Evolutionary conservation across 2,329 filamentous ascomycete genomes (phyloP).

Genomic region (Ambrosiella beaveri): DNA sequence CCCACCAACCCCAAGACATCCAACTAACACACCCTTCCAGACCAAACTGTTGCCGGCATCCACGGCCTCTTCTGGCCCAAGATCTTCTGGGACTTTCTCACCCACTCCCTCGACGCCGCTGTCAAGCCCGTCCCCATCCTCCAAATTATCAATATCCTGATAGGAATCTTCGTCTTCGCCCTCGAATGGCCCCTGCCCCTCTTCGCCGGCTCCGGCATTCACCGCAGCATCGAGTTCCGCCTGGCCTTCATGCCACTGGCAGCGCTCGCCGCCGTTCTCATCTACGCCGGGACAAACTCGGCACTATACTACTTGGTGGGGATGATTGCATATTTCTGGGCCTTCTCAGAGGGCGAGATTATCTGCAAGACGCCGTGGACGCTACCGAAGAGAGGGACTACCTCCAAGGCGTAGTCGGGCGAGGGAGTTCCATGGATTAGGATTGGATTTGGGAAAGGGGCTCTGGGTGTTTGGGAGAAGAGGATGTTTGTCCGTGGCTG

Average conservation of each 20-base stretch:
- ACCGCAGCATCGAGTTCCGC: slow-evolving; percentile 75
- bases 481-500: too few relatives aligned
- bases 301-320: slow-evolving; percentile 84
- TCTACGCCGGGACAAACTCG: slow-evolving; percentile 87
- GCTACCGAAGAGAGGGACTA: slow-evolving; percentile 36
- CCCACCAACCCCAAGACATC: not conserved
- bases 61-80: slow-evolving; percentile 97
- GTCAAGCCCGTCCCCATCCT: slow-evolving; percentile 79
- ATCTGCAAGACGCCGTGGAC: slow-evolving; percentile 56
- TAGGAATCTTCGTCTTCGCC: slow-evolving; percentile 60
- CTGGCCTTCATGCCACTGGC: slow-evolving; percentile 68
- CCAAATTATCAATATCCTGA: slow-evolving; percentile 74
- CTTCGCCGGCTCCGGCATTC: slow-evolving; percentile 59
- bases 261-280: slow-evolving; percentile 53
- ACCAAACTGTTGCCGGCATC: slow-evolving; percentile 70
- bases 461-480: not conserved
- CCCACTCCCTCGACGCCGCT: slow-evolving; percentile 69
- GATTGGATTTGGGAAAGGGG: not conserved
- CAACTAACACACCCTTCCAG: slow-evolving; percentile 26
- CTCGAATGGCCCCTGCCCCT: slow-evolving; percentile 82
- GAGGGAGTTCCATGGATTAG: not conserved
- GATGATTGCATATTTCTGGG: slow-evolving; percentile 85
- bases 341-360: slow-evolving; percentile 86
- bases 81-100: slow-evolving; percentile 94
- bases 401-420: slow-evolving; percentile 13